These are phyloP conservation scores for Rubia peregrina DNA, from an alignment of 305 asterid genomes.

Conservation along the genomic window DNA sequence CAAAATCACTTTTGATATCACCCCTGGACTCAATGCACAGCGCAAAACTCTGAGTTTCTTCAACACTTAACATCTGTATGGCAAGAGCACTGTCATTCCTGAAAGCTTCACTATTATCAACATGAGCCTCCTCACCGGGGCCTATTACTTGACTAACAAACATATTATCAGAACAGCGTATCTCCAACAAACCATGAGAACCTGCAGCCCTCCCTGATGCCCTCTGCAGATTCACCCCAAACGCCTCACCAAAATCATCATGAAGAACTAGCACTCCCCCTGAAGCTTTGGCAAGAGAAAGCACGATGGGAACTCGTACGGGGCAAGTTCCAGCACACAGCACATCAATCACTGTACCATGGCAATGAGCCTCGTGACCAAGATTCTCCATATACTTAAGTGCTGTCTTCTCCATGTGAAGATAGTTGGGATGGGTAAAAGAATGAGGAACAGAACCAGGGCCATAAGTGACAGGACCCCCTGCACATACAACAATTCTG, in stretches of 20 bases:
- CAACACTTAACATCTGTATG: conserved; percentile 75
- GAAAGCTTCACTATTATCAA: conserved; percentile 57
- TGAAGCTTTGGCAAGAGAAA: conserved; percentile 78
- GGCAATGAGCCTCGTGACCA: conserved; percentile 63
- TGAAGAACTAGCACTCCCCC: conserved; percentile 85
- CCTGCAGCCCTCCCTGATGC: conserved; percentile 86
- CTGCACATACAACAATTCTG: conserved; percentile 85
- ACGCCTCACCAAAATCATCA: conserved; percentile 95
- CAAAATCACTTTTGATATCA: conserved; percentile 87
- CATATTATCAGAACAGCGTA: conserved; percentile 82
- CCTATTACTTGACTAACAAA: conserved; percentile 81
- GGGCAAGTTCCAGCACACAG: conserved; percentile 97
- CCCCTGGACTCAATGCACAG: conserved; percentile 62
- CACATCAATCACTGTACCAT: conserved; percentile 68
- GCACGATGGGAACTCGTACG: conserved; percentile 69
- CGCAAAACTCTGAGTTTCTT: conserved; percentile 85
- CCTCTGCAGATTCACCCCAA: conserved; percentile 95
- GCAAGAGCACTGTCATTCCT: conserved; percentile 57
- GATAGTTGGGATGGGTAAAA: conserved; percentile 71
- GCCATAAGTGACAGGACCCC: conserved; percentile 84
- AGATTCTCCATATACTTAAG: conserved; percentile 77
- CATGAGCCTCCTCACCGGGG: conserved; percentile 85
- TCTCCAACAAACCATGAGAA: conserved; percentile 81
- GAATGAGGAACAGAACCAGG: conserved; percentile 92
- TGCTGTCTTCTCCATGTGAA: conserved; percentile 71